Percentiles rank a stretch among this genome's conserved stretches.
These are phyloP conservation scores for Martensiomyces pterosporus DNA, from an alignment of 192 early-diverging fungal species.

Conservation along the genomic window DNA sequence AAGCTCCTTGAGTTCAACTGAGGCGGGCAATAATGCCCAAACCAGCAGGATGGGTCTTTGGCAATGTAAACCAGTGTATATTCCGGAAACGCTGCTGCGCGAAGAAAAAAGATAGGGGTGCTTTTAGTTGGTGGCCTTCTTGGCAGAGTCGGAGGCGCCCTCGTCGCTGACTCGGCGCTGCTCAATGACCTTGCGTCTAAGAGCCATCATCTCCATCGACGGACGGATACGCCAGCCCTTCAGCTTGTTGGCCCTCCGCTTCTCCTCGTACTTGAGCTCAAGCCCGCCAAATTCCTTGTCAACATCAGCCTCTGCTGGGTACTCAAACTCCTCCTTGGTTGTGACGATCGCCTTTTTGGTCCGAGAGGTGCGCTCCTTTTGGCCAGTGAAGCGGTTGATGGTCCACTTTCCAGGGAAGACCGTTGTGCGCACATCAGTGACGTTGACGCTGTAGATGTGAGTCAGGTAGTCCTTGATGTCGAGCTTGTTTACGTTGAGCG, in stretches of 20 bases:
- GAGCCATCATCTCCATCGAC: constrained; percentile 14
- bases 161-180: constrained; percentile 3
- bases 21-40: too few species aligned
- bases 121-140: too few species aligned
- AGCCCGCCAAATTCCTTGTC: constrained; percentile 44
- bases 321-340: constrained; percentile 62
- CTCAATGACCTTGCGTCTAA: constrained; percentile 13
- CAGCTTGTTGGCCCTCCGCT: constrained; percentile 31
- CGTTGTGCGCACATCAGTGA: constrained; percentile 86
- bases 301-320: constrained; percentile 48
- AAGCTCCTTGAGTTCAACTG: too few species aligned
- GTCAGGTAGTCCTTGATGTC: constrained; percentile 84
- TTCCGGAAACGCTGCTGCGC: too few species aligned
- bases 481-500: constrained; percentile 87
- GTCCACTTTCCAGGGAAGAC: constrained; percentile 68
- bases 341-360: constrained; percentile 71
- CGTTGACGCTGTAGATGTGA: constrained; percentile 76
- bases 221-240: constrained; percentile 45
- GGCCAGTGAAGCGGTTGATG: constrained; percentile 26
- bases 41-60: too few species aligned
- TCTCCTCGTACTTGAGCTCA: constrained; percentile 17
- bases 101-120: too few species aligned
- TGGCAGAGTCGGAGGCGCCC: too few species aligned
- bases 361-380: constrained; percentile 32
- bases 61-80: too few species aligned